phyloP scores from a whole-genome alignment of 495 filamentous ascomycete genomes.

The Penicillium tannophilum region DNA sequence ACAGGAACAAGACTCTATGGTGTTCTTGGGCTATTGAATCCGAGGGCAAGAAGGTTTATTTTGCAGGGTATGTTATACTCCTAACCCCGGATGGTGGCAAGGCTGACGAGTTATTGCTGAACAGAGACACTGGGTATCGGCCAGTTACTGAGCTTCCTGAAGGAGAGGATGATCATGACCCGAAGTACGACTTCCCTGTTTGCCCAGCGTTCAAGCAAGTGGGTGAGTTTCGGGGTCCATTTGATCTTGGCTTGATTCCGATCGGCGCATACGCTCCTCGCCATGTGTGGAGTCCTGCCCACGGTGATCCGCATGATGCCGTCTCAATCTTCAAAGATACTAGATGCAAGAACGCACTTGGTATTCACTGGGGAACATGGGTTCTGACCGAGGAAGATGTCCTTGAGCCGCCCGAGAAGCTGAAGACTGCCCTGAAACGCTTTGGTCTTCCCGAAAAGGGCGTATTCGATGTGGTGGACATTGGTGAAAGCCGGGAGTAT shows the following conservation, averaged over 20 bases:
- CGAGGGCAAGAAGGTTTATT: conserved; percentile 54
- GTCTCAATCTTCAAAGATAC: conserved; percentile 93
- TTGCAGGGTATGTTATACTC: conserved; percentile 39
- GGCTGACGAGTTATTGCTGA: not conserved
- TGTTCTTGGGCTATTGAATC: conserved; percentile 80
- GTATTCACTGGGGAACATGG: conserved; percentile 96
- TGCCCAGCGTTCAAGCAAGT: conserved; percentile 90
- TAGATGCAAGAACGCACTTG: conserved; percentile 78
- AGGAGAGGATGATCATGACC: conserved; percentile 70
- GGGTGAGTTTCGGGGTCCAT: conserved; percentile 77
- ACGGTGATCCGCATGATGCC: conserved; percentile 85
- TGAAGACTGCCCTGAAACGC: conserved; percentile 73
- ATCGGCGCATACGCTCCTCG: conserved; percentile 91
- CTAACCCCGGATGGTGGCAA: not conserved
- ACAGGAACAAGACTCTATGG: conserved; percentile 80
- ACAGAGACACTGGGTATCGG: conserved; percentile 77
- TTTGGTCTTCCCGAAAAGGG: conserved; percentile 72
- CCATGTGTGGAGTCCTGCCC: conserved; percentile 73
- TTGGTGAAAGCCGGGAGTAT: conserved; percentile 85
- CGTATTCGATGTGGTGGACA: conserved; percentile 84
- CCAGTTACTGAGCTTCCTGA: conserved; percentile 70
- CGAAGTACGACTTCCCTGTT: conserved; percentile 68
- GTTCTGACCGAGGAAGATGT: conserved; percentile 85
- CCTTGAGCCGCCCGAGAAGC: conserved; percentile 75
- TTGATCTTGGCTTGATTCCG: conserved; percentile 92